phyloP scores from a whole-genome alignment of 2,329 filamentous ascomycete genomes.

The Huntiella moniliformis region DNA sequence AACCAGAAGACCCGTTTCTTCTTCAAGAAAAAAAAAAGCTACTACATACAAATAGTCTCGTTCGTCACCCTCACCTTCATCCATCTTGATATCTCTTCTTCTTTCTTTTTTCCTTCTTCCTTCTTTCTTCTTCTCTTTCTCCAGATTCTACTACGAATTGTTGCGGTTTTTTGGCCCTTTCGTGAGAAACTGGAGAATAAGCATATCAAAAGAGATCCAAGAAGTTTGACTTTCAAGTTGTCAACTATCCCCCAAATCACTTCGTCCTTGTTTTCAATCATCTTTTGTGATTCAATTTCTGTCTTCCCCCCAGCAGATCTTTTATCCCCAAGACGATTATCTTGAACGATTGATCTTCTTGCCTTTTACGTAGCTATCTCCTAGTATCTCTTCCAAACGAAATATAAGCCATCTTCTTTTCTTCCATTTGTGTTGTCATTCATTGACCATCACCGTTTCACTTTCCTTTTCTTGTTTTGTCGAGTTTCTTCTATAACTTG shows the following conservation, averaged over 20 bases:
- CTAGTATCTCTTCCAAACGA: slow-evolving; percentile 4
- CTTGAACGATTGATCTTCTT: slow-evolving; percentile 3
- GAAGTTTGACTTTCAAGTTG: slow-evolving; percentile 4
- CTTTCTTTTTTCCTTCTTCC: neutral
- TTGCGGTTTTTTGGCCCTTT: slow-evolving; percentile 9
- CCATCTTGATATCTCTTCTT: neutral
- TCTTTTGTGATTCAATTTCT: too few relatives aligned
- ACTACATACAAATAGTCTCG: slow-evolving; percentile 7
- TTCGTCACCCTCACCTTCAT: slow-evolving; percentile 2
- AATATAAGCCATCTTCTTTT: slow-evolving; percentile 1
- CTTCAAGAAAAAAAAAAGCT: too few relatives aligned
- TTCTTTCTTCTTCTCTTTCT: slow-evolving; percentile 3
- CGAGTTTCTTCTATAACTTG: slow-evolving; percentile 12
- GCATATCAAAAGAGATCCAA: slow-evolving; percentile 10
- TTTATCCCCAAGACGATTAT: slow-evolving; percentile 1
- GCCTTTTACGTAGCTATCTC: slow-evolving; percentile 12
- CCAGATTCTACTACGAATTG: slow-evolving; percentile 11
- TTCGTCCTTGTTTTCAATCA: slow-evolving; percentile 2
- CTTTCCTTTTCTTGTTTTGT: neutral
- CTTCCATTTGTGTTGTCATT: neutral
- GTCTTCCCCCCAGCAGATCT: too few relatives aligned
- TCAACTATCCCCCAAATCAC: neutral
- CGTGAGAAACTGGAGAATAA: slow-evolving; percentile 12
- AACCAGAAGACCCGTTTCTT: too few relatives aligned
- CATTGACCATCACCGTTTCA: slow-evolving; percentile 1